Evolutionary conservation across 306 rosid species (phyloP), one percentile per base, ranked within the genome.

Genomic region (Dryas drummondii): DNA sequence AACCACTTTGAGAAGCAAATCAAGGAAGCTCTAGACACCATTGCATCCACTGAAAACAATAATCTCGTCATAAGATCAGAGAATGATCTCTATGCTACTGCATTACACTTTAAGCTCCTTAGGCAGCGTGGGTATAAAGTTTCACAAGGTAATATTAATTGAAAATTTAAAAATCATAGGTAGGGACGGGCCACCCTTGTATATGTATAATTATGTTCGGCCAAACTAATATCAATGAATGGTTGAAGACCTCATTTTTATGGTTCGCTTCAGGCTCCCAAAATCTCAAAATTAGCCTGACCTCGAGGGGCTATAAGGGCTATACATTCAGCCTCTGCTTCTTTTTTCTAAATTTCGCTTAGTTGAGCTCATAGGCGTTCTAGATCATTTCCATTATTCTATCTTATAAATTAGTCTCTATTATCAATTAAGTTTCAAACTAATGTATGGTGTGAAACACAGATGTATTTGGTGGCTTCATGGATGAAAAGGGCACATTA

Each of bases 41-140:
- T 79, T 67, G 57, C 73, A 42, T 49, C 74, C 40, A 64, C 48
- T 16, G 62, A 12, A 4, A 67, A 12, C 42, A 49, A 53, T 22
- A 65, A 40, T 52, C 32, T 10, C 3, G 14, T 22, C 60, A 0
- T 8, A 53, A 49, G 53, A 68, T 22, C 22, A 22, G 22, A 22
- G 22, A 63, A 81, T 15, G 79, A 73, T 70, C 69, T 85, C 22
- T 79, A 83, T 13, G 65, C 68, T 47, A 67, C 85, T 81, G 62
- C 89, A 15, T 55, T 81, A 41, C 75, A 82, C 79, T 90, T 90
- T 68, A 88, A 75, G 76, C 85, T 88, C 47, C 79, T 86, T 16
- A 77, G 92, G 75, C 83, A 82, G 9, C 86, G 84, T 44, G 89
- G 91, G 17, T 81, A 79, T 53, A 5, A 78, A 37, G 83, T 88